phyloP scores from a whole-genome alignment of 805 yeast species.

The Starmera dryadoides region DNA sequence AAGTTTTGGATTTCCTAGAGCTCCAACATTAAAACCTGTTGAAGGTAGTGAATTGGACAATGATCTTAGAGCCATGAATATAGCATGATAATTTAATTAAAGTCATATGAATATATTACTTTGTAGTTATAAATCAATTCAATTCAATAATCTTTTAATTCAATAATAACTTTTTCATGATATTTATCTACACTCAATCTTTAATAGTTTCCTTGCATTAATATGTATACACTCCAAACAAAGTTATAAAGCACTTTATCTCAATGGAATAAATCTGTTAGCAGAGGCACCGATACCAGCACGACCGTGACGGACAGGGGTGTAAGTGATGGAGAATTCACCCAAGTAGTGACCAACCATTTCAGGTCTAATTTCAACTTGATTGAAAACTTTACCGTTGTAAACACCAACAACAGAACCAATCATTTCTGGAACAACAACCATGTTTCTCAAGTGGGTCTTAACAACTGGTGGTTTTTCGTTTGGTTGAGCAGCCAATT shows the following conservation, averaged over 20 bases:
- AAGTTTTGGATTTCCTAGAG: constrained; percentile 75
- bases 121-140: no score
- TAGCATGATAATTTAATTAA: neutral
- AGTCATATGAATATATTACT: no score
- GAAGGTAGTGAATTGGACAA: constrained; percentile 65
- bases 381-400: constrained; percentile 99
- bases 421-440: constrained; percentile 99
- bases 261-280: constrained; percentile 69
- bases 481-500: constrained; percentile 78
- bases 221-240: constrained; percentile 14
- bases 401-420: constrained; percentile 98
- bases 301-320: constrained; percentile 99
- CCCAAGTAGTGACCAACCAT: constrained; percentile 99
- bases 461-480: constrained; percentile 98
- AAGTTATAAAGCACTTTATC: constrained; percentile 25
- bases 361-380: constrained; percentile 97
- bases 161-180: no score
- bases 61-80: constrained; percentile 57
- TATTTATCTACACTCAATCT: no score
- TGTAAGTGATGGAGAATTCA: constrained; percentile 99
- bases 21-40: constrained; percentile 61
- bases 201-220: constrained; percentile 1
- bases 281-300: constrained; percentile 73
- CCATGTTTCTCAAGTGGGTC: constrained; percentile 99
- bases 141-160: no score